These are phyloP conservation scores for Amborella trichopoda DNA, from an alignment of 164 flowering plant genomes.

Conservation along the genomic window DNA sequence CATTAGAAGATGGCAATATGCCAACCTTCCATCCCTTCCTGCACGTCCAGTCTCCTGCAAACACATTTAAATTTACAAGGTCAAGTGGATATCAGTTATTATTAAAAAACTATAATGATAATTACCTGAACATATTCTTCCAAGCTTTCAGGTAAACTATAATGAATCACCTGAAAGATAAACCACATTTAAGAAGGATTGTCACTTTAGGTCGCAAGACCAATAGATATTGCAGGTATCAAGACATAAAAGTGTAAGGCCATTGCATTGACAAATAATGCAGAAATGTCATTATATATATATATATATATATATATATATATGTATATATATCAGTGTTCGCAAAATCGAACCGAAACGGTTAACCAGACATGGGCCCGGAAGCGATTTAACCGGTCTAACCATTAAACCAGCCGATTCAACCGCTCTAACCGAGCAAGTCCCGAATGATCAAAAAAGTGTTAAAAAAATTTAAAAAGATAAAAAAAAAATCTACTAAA, in stretches of 20 bases:
- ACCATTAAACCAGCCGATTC: too few species aligned
- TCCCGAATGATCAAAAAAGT: too few species aligned
- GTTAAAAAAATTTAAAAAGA: too few species aligned
- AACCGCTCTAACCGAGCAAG: too few species aligned
- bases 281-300: background rate
- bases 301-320: background rate
- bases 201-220: background rate
- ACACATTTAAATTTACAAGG: background rate
- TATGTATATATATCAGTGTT: too few species aligned
- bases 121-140: constrained; percentile 97
- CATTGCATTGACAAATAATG: background rate
- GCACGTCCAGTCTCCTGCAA: constrained; percentile 90
- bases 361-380: too few species aligned
- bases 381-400: too few species aligned
- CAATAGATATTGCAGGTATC: too few species aligned
- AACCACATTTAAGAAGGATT: background rate
- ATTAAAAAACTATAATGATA: background rate
- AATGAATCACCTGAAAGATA: constrained; percentile 74
- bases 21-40: constrained; percentile 86
- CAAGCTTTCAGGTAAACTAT: constrained; percentile 89
- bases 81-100: background rate
- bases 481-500: too few species aligned
- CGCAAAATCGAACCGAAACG: too few species aligned
- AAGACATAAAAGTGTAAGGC: too few species aligned
- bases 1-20: constrained; percentile 75